Evolutionary conservation across 108 stramenopile genomes (phyloP), one percentile per base, ranked within the genome.

Genomic region (Skeletonema marinoi): DNA sequence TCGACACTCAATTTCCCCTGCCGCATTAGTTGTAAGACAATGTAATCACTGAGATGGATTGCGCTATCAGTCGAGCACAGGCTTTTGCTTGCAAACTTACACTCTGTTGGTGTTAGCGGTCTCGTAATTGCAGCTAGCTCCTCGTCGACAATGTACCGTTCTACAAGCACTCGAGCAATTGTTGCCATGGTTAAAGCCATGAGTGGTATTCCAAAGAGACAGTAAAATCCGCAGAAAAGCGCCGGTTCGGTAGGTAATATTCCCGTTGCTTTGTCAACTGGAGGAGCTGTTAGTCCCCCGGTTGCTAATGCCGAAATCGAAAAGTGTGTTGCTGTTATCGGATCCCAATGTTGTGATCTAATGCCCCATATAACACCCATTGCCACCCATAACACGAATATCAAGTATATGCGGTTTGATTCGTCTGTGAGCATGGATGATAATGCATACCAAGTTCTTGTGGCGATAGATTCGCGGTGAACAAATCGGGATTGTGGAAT

Each of bases 241-340:
- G 88, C 79, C 12, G 88, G 74, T 11, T 77, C 66, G 11, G 88
- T 44, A 1, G 88, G 88, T 25, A 91, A 62, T 36, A 89, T 86
- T 7, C 90, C 90, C 29, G 78, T 63, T 29, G 44, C 61, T 41
- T 41, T 10, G 61, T 88, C 75, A 14, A 89, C 88, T 9, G 71
- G 76, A 13, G 90, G 90, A 16, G 83, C 90, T 1, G 90, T 91
- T 42, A 91, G 62, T 13, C 90, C 90, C 3, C 90, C 90, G 12
- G 90, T 91, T 11, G 90, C 88, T 7, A 91, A 65, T 2, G 90
- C 90, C 12, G 87, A 88, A 25, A 91, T 75, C 3, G 90, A 87
- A 82, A 91, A 91, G 73, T 91, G 90, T 17, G 88, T 91, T 13
- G 87, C 75, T 11, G 90, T 90, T 5, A 90, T 87, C 10, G 58